Evolutionary conservation across 129 eudicot genomes (phyloP).

Genomic region (Mikania micrantha): DNA sequence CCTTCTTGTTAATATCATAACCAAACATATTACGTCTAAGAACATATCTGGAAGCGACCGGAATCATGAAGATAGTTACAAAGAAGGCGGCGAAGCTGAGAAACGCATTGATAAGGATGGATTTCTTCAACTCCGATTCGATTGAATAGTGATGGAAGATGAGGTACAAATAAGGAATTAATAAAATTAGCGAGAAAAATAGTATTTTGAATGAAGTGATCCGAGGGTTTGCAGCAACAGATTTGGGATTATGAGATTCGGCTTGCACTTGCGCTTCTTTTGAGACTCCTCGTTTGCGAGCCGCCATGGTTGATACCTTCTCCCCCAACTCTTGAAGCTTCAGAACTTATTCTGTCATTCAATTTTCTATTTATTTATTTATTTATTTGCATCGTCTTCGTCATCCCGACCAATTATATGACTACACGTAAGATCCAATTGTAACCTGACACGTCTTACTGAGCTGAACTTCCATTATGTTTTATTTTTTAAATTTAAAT

Average conservation of each 20-base stretch:
- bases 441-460: too few relatives aligned
- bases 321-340: too few relatives aligned
- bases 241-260: too few relatives aligned
- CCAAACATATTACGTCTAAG: slow-evolving; percentile 75
- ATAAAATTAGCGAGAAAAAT: slow-evolving; percentile 33
- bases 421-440: too few relatives aligned
- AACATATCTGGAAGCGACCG: slow-evolving; percentile 79
- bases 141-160: slow-evolving; percentile 48
- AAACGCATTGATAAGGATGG: slow-evolving; percentile 60
- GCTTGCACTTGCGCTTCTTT: too few relatives aligned
- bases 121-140: slow-evolving; percentile 50
- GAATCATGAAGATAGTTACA: slow-evolving; percentile 58
- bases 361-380: too few relatives aligned
- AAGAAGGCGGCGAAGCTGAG: slow-evolving; percentile 62
- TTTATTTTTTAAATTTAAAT: too few relatives aligned
- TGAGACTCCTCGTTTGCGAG: slow-evolving; percentile 45
- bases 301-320: slow-evolving; percentile 42
- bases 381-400: too few relatives aligned
- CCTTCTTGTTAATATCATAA: slow-evolving; percentile 78
- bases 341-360: too few relatives aligned
- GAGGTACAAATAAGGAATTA: slow-evolving; percentile 62
- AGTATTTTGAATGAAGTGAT: slow-evolving; percentile 43
- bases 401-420: too few relatives aligned
- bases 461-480: too few relatives aligned
- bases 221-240: slow-evolving; percentile 23